A percentile compares a stretch with the other conserved stretches of the same genome.
phyloP scores from a whole-genome alignment of 2,329 filamentous ascomycete species.

The Metarhizium guizhouense region DNA sequence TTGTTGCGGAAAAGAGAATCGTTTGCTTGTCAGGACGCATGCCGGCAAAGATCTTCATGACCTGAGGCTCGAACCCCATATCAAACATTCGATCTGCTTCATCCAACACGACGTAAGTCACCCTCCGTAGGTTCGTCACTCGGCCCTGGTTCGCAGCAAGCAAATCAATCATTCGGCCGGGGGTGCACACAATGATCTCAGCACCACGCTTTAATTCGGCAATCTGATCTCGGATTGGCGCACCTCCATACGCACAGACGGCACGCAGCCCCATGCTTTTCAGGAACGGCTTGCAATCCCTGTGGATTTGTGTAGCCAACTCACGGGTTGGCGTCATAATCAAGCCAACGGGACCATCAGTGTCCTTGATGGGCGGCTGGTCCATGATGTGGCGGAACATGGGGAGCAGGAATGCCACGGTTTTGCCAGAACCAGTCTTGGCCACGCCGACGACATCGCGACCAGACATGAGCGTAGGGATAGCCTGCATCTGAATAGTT shows the following conservation, averaged over 20 bases:
- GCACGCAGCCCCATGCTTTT: slow-evolving; percentile 77
- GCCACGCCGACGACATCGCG: slow-evolving; percentile 93
- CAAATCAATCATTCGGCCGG: slow-evolving; percentile 91
- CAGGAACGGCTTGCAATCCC: slow-evolving; percentile 89
- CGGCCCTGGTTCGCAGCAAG: slow-evolving; percentile 88
- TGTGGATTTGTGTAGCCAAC: slow-evolving; percentile 85
- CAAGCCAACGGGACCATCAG: slow-evolving; percentile 79
- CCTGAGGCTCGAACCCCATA: slow-evolving; percentile 98
- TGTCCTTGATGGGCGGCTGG: slow-evolving; percentile 69
- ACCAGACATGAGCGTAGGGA: slow-evolving; percentile 92
- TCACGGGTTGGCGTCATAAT: slow-evolving; percentile 94
- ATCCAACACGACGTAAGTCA: slow-evolving; percentile 91
- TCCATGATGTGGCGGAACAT: slow-evolving; percentile 99
- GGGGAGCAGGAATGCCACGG: slow-evolving; percentile 85
- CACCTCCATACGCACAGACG: slow-evolving; percentile 89
- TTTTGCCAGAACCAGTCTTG: slow-evolving; percentile 97
- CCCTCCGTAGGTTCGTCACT: slow-evolving; percentile 80
- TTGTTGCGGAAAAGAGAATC: slow-evolving; percentile 92
- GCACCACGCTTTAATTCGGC: slow-evolving; percentile 91
- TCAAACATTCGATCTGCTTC: slow-evolving; percentile 99
- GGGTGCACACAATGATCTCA: slow-evolving; percentile 91
- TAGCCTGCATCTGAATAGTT: slow-evolving; percentile 88
- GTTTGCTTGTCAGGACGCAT: slow-evolving; percentile 89
- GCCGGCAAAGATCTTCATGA: slow-evolving; percentile 91
- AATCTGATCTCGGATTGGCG: slow-evolving; percentile 95